Conservation (phyloP, 202 grass and related monocot genomes). For the Schoenoplectus triqueter region DNA sequence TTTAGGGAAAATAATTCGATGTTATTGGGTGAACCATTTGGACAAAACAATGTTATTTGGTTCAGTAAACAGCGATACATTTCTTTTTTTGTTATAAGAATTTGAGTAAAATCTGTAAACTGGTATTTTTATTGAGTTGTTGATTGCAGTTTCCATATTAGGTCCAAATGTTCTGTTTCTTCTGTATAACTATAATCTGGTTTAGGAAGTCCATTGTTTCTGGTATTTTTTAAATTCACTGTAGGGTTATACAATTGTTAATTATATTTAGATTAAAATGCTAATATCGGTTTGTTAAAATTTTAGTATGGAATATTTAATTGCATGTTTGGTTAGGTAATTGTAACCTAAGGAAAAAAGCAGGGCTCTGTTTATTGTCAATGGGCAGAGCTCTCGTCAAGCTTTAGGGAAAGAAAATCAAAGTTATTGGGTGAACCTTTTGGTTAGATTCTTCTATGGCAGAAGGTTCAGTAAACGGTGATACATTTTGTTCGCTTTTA, state of each 20-base stretch:
- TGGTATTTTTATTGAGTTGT: conserved; percentile 11
- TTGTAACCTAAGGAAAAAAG: conserved; percentile 54
- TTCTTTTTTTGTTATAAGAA: neutral
- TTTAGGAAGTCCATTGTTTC: neutral
- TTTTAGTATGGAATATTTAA: neutral
- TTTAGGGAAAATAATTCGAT: conserved; percentile 44
- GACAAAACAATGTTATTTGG: conserved; percentile 31
- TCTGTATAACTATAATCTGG: neutral
- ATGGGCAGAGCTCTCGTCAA: conserved; percentile 43
- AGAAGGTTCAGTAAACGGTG: conserved; percentile 51
- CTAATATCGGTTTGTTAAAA: neutral
- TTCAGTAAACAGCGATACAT: conserved; percentile 53
- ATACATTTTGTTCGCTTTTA: conserved; percentile 40
- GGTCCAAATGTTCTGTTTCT: conserved; percentile 4
- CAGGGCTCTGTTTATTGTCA: conserved; percentile 40
- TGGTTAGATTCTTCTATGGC: conserved; percentile 32
- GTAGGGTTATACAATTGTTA: neutral
- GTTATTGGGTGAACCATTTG: conserved; percentile 53
- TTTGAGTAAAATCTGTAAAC: neutral
- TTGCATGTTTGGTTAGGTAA: neutral
- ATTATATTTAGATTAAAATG: neutral
- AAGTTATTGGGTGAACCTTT: conserved; percentile 51
- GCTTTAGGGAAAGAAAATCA: conserved; percentile 53
- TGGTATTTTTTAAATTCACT: neutral
- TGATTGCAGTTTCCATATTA: neutral